Percentiles rank a stretch among this genome's conserved stretches.
These are phyloP conservation scores for Cutaneotrichosporon spelunceum DNA, from an alignment of 1,284 basidiomycete species.

Conservation along the genomic window DNA sequence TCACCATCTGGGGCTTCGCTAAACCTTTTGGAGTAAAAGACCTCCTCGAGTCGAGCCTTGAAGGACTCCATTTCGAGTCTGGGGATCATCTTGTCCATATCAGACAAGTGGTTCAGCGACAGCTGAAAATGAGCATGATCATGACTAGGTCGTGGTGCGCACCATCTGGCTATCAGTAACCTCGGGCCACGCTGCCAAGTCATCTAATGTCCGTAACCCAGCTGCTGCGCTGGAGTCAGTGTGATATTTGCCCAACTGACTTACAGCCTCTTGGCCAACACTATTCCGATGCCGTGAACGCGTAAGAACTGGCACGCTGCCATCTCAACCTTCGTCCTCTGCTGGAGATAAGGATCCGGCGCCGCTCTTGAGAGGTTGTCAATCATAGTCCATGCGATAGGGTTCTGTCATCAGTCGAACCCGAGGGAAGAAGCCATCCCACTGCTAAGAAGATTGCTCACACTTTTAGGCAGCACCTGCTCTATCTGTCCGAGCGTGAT, in stretches of 20 bases:
- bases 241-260: not conserved
- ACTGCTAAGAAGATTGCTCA: not conserved
- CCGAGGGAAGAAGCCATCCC: not conserved
- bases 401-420: not conserved
- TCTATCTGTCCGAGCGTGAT: slow-evolving; percentile 1
- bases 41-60: not conserved
- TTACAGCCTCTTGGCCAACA: not conserved
- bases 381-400: not conserved
- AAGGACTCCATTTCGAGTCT: not conserved
- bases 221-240: not conserved
- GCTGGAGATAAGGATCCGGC: not conserved
- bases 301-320: not conserved
- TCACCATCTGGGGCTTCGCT: not conserved
- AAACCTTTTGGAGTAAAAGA: not conserved
- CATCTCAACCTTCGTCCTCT: not conserved
- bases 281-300: not conserved
- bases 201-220: not conserved
- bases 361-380: not conserved
- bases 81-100: slow-evolving; percentile 2
- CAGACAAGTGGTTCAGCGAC: not conserved
- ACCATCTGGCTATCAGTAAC: not conserved
- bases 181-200: not conserved
- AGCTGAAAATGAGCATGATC: not conserved
- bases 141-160: too few relatives aligned
- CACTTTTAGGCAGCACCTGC: not conserved